These are phyloP conservation scores for Lasiosphaeria miniovina DNA, from an alignment of 495 filamentous ascomycete species.

Conservation along the genomic window DNA sequence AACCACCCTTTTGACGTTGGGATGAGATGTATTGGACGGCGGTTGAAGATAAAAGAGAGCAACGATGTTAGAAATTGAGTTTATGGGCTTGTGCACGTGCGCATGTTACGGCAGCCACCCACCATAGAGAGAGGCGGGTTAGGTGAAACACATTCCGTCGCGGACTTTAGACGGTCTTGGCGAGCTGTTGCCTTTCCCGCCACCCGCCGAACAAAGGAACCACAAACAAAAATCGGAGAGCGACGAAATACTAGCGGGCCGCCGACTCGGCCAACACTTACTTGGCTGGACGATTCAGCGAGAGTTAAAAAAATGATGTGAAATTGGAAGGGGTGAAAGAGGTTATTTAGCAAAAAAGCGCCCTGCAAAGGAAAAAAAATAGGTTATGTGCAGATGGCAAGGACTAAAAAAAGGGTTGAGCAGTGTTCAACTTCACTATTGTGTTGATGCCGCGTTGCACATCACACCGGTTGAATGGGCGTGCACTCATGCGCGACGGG, in stretches of 20 bases:
- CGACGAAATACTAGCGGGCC: neutral
- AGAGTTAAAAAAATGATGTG: neutral
- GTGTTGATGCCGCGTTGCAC: conserved; percentile 4
- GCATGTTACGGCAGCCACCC: neutral
- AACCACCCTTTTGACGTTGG: too few species aligned
- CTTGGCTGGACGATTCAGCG: neutral
- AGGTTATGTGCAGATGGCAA: neutral
- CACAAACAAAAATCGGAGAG: neutral
- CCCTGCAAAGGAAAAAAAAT: neutral
- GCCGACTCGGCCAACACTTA: neutral
- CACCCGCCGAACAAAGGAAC: neutral
- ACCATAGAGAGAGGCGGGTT: neutral
- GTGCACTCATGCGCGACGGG: conserved; percentile 7
- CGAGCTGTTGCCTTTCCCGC: neutral
- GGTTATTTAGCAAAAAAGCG: neutral
- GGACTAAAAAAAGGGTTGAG: neutral
- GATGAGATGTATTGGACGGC: neutral
- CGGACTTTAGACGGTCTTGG: neutral
- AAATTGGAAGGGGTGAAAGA: neutral
- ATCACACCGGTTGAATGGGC: conserved; percentile 15
- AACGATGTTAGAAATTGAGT: neutral
- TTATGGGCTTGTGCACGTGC: neutral
- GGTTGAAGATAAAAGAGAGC: neutral
- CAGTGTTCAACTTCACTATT: neutral
- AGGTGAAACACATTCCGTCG: neutral